Conservation (phyloP, 2,329 filamentous ascomycete species). For the Metarhizium guizhouense region DNA sequence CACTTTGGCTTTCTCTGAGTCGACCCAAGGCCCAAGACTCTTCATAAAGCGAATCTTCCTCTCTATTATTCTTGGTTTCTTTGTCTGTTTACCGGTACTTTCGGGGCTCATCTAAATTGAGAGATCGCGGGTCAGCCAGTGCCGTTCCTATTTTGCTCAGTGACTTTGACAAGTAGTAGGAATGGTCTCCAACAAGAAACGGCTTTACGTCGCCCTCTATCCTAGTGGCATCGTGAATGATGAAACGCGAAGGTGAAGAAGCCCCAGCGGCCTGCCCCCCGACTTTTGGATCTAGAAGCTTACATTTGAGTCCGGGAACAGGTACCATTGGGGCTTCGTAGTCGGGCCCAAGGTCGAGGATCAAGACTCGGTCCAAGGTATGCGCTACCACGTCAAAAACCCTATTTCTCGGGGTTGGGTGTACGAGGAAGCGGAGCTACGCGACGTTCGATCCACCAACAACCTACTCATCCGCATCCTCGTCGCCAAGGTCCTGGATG, state of each 20-base stretch:
- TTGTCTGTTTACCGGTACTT: too few relatives aligned
- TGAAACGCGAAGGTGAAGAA: constrained; percentile 15
- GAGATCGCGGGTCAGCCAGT: too few relatives aligned
- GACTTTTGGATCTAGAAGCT: too few relatives aligned
- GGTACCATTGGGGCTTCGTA: constrained; percentile 22
- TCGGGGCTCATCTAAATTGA: too few relatives aligned
- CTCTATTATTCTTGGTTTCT: too few relatives aligned
- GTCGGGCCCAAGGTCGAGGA: constrained; percentile 20
- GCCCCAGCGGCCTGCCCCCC: too few relatives aligned
- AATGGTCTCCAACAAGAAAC: constrained; percentile 16
- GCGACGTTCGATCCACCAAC: constrained; percentile 13
- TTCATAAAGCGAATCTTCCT: too few relatives aligned
- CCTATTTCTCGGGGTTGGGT: constrained; percentile 11
- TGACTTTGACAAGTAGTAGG: background rate
- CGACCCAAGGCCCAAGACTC: too few relatives aligned
- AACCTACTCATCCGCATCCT: constrained; percentile 27
- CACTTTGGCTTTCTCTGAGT: too few relatives aligned
- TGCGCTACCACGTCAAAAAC: constrained; percentile 25
- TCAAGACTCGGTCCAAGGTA: constrained; percentile 12
- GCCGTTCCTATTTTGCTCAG: background rate
- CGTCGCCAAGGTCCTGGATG: constrained; percentile 29
- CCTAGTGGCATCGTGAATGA: constrained; percentile 15
- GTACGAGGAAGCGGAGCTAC: constrained; percentile 15
- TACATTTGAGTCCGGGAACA: constrained; percentile 1
- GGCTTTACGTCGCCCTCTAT: constrained; percentile 24